Evolutionary conservation across 2,329 filamentous ascomycete genomes (phyloP), one percentile per base, ranked within the genome.

Genomic region (Fusarium chlamydosporum): DNA sequence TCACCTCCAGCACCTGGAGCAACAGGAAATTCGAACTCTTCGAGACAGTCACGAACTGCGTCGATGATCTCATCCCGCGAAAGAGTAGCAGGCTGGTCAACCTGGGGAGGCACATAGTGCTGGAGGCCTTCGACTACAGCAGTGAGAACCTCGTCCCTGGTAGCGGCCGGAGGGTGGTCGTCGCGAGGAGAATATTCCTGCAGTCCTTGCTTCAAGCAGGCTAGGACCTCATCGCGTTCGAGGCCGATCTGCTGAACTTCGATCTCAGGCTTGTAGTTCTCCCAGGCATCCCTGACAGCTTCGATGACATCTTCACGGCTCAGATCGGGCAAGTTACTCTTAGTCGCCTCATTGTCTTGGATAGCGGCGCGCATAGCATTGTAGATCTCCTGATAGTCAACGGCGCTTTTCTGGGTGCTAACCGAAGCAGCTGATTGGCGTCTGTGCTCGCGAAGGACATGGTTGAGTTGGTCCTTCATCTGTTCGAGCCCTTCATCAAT

Each of bases 241-340:
- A 98, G 83, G 3, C 94, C 95, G 66, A 96, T 92, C 73, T 97
- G 93, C 72, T 97, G 91, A 6, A 97, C 86, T 72, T 97, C 91
- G 51, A 97, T 93, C 73, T 97, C 93, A 1, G 95, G 95, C 79
- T 97, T 97, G 80, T 97, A 97, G 55, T 90, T 92, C 76, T 97
- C 95, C 89, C 94, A 97, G 1, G 94, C 95, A 72, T 97, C 94
- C 71, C 90, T 90, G 15, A 98, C 92, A 4, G 94, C 94, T 29
- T 92, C 87, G 3, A 98, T 86, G 35, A 98, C 92, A 61, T 96
- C 93, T 48, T 97, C 93, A 70, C 92, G 88, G 72, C 89, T 90
- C 46, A 93, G 80, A 52, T 80, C 79, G 4, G 76, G 80, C 52
- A 83, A 72, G 6, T 78, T 67, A n/a, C 65, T 73, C 2, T 73